Evolutionary conservation across 2,329 filamentous ascomycete species (phyloP).

Genomic region (Dothistroma septosporum): DNA sequence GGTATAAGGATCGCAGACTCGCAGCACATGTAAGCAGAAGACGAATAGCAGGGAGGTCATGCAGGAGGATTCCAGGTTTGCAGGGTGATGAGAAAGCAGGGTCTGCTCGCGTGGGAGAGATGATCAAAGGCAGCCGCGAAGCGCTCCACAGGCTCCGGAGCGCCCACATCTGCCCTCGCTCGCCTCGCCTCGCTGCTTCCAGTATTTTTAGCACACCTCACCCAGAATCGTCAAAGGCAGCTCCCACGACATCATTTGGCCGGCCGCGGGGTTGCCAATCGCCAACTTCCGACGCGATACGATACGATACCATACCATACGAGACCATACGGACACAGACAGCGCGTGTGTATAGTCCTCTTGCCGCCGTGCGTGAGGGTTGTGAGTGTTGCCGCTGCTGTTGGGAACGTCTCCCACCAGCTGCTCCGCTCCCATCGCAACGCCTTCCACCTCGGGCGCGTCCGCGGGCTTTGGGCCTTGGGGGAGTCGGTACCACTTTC

Average conservation of each 20-base stretch:
- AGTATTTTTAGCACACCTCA: neutral
- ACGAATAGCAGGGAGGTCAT: neutral
- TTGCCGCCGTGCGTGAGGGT: neutral
- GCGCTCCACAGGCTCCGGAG: no score
- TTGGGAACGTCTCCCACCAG: neutral
- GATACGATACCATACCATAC: no score
- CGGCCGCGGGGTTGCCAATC: neutral
- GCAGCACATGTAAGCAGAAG: neutral
- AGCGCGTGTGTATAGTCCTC: neutral
- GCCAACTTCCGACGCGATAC: neutral
- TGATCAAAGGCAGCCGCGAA: neutral
- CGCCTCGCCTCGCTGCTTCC: no score
- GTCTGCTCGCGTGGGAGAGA: neutral
- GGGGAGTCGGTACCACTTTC: neutral
- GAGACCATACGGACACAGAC: neutral
- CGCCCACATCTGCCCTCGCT: no score
- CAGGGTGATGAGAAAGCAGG: neutral
- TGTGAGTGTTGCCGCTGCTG: neutral
- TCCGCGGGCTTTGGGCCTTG: neutral
- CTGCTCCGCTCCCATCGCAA: neutral
- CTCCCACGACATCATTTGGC: neutral
- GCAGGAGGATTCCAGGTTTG: neutral
- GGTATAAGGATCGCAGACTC: neutral
- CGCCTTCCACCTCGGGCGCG: neutral
- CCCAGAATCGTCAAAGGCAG: neutral